Base-by-base conservation (phyloP, 2,329 filamentous ascomycete genomes). In the Massarina eburnea region DNA sequence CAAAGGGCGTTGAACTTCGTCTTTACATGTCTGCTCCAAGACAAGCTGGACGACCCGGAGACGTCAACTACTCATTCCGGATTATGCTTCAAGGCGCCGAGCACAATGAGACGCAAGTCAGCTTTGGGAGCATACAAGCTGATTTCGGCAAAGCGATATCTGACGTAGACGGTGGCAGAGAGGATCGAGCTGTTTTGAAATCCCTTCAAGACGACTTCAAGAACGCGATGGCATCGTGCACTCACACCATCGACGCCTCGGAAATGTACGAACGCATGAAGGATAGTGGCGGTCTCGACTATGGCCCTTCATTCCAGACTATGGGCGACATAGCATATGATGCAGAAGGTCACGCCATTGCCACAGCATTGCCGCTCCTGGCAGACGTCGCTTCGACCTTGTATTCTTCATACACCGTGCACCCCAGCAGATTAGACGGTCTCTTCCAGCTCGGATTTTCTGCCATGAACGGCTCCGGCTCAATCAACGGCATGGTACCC, bases 301-400 rank as follows among this genome's bases (percentile, higher is more conserved):
- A 57, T 34, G 56, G 54, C 4, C 46, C 54, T 10, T 39, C 30
- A 7, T 59, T 59, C 40, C 42, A 46, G 27, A 41, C 44, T 15
- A 33, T 59, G 38, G 17, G 22, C 17, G 39, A 52, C 12, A 42
- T 57, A 5, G 22, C 24, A 14, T 57, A 41, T 40, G 30, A 44
- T 17, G 2, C 3, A n/a, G 4, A 21, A 5, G 41, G 36, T 3
- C 19, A 24, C 2, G 41, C 41, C 12, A 24, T 45, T 14, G 46
- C 41, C 12, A 35, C 36, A 3, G 12, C 34, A 22, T 33, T 43
- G 4, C 12, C 40, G 4, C 39, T 29, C n/a, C 18, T 12, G 12
- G 8, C 26, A 4, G 26, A 33, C 3, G 18, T n/a, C n/a, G 36
- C n/a, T n/a, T n/a, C 30, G 5, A 32, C 20, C 18, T 10, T 24